phyloP scores from a whole-genome alignment of 306 rosid species.

The Bauhinia variegata region DNA sequence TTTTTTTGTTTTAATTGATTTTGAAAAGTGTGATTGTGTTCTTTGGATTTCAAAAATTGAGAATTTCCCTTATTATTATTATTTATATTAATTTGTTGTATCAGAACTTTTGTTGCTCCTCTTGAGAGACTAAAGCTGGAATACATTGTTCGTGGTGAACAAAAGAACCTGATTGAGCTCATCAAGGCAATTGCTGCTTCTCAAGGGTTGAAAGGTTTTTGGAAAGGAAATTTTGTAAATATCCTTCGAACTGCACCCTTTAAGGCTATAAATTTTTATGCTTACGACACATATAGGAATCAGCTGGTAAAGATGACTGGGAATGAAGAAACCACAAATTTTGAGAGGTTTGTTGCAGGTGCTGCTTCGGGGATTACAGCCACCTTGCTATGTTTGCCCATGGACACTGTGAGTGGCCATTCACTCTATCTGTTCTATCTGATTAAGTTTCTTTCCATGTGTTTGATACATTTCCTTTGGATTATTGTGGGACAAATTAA shows the following conservation, averaged over 20 bases:
- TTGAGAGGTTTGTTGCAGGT: conserved; percentile 90
- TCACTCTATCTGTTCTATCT: conserved; percentile 12
- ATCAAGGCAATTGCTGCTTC: conserved; percentile 68
- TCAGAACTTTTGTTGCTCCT: conserved; percentile 93
- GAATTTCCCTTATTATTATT: not conserved
- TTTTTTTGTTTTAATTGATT: conserved; percentile 8
- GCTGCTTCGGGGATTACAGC: conserved; percentile 97
- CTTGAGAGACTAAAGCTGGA: conserved; percentile 98
- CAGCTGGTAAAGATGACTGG: conserved; percentile 62
- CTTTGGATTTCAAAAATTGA: not conserved
- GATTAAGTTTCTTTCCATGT: conserved; percentile 25
- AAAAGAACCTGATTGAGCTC: conserved; percentile 65
- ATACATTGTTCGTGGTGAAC: conserved; percentile 88
- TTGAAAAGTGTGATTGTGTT: not conserved
- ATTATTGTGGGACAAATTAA: conserved; percentile 35
- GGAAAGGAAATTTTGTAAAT: conserved; percentile 94
- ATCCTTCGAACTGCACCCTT: conserved; percentile 95
- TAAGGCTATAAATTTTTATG: conserved; percentile 88
- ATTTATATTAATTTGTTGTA: conserved; percentile 8
- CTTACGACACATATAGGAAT: conserved; percentile 82
- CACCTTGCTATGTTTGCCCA: conserved; percentile 85
- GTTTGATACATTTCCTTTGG: conserved; percentile 22
- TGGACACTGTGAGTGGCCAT: conserved; percentile 76
- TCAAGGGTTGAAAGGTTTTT: conserved; percentile 93
- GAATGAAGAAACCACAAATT: conserved; percentile 69